Conservation (phyloP, 2,329 filamentous ascomycete genomes). For the Rhynchosporium graminicola region DNA sequence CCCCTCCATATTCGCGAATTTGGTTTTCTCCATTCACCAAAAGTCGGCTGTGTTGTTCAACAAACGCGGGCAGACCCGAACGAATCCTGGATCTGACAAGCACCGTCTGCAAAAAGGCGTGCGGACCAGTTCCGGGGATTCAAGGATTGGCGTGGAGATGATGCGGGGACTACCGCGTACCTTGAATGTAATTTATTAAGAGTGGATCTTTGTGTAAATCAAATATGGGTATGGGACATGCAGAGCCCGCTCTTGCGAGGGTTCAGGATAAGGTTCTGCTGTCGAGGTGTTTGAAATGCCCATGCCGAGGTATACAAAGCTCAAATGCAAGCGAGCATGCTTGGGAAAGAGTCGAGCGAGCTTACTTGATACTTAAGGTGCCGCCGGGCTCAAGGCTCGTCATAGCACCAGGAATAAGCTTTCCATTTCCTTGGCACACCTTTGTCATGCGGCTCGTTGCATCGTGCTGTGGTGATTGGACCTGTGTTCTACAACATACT, state of each 20-base stretch:
- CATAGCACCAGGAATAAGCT: slow-evolving; percentile 7
- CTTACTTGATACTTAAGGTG: background rate
- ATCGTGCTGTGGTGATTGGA: slow-evolving; percentile 10
- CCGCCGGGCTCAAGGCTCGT: background rate
- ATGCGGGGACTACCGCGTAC: background rate
- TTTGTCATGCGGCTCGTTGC: background rate
- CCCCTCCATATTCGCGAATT: slow-evolving; percentile 21
- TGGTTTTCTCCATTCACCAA: slow-evolving; percentile 17
- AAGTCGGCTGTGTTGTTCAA: slow-evolving; percentile 7
- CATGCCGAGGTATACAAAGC: slow-evolving; percentile 9
- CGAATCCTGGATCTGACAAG: slow-evolving; percentile 12
- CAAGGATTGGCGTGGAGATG: slow-evolving; percentile 11
- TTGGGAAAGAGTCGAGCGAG: background rate
- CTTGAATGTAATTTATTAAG: background rate
- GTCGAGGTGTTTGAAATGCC: background rate
- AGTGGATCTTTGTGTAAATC: slow-evolving; percentile 5
- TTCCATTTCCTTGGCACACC: slow-evolving; percentile 3
- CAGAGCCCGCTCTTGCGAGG: slow-evolving; percentile 34
- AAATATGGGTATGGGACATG: slow-evolving; percentile 15
- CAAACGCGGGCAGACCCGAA: background rate
- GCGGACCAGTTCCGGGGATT: slow-evolving; percentile 3
- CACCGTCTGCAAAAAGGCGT: slow-evolving; percentile 2
- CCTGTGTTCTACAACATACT: background rate
- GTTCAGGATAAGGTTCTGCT: background rate
- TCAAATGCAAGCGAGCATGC: slow-evolving; percentile 9